These are phyloP conservation scores for Euphorbia schlechtendalii DNA, from an alignment of 441 rosid genomes.

Conservation along the genomic window DNA sequence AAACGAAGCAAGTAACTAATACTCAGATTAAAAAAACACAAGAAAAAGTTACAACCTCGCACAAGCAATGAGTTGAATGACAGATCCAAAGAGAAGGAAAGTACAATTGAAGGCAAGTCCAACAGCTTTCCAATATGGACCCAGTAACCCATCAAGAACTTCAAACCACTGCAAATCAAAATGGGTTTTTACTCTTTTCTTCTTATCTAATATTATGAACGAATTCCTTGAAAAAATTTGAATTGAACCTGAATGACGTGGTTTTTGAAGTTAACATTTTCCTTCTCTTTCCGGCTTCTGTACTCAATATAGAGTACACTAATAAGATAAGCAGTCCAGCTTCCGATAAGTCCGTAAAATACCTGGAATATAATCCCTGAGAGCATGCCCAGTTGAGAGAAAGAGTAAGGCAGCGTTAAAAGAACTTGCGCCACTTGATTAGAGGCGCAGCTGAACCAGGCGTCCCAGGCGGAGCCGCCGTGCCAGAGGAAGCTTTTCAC, in stretches of 20 bases:
- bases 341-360: conserved; percentile 83
- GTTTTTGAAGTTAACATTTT: conserved; percentile 90
- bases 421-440: conserved; percentile 98
- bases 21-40: not conserved
- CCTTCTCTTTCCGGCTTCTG: conserved; percentile 85
- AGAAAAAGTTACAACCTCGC: conserved; percentile 50
- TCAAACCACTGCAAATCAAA: conserved; percentile 74
- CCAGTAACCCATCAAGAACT: conserved; percentile 94
- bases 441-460: conserved; percentile 98
- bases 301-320: conserved; percentile 93
- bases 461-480: conserved; percentile 97
- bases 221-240: no score
- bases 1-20: not conserved
- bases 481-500: conserved; percentile 84
- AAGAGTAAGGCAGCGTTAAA: conserved; percentile 85
- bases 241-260: conserved; percentile 99
- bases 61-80: conserved; percentile 94
- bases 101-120: conserved; percentile 99
- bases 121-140: conserved; percentile 85
- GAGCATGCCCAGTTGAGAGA: conserved; percentile 90
- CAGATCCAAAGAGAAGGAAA: conserved; percentile 95
- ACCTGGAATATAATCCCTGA: conserved; percentile 80
- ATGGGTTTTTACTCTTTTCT: no score
- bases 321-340: conserved; percentile 99
- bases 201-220: no score